Conservation (phyloP, 2,329 filamentous ascomycete species). For the Geoglossum cookeanum region DNA sequence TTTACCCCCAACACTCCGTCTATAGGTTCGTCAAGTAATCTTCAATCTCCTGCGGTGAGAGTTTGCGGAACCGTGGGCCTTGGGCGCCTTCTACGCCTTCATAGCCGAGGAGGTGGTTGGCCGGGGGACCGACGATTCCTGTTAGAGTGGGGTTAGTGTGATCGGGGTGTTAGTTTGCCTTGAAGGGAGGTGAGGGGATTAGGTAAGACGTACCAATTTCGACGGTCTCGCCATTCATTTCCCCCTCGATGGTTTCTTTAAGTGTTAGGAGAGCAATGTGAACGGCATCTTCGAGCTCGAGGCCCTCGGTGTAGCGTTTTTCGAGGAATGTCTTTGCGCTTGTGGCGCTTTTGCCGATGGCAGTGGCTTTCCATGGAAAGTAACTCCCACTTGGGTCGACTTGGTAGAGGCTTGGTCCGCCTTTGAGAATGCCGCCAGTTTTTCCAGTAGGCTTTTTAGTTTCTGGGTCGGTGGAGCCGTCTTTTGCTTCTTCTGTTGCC, state of each 20-base stretch:
- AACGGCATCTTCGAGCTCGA: slow-evolving; percentile 95
- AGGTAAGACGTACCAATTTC: slow-evolving; percentile 60
- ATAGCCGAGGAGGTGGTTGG: slow-evolving; percentile 78
- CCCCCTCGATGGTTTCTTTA: slow-evolving; percentile 98
- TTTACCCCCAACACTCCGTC: background rate
- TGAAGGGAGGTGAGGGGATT: background rate
- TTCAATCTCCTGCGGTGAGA: slow-evolving; percentile 96
- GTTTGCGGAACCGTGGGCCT: slow-evolving; percentile 78
- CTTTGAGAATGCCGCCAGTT: slow-evolving; percentile 89
- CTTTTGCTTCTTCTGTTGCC: slow-evolving; percentile 35
- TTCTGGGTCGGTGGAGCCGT: slow-evolving; percentile 33
- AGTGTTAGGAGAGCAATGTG: slow-evolving; percentile 93
- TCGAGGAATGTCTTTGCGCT: slow-evolving; percentile 98
- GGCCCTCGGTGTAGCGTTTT: slow-evolving; percentile 93
- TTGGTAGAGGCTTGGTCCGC: slow-evolving; percentile 93
- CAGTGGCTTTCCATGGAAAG: slow-evolving; percentile 98
- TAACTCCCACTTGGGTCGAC: slow-evolving; percentile 98
- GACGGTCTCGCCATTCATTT: slow-evolving; percentile 97
- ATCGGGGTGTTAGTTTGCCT: background rate
- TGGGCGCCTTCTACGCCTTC: slow-evolving; percentile 73
- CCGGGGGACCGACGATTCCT: slow-evolving; percentile 91
- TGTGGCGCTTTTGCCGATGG: slow-evolving; percentile 95
- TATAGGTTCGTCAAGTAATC: slow-evolving; percentile 98
- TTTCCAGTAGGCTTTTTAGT: slow-evolving; percentile 60
- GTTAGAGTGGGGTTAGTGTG: background rate